Percentiles rank a stretch among this genome's conserved stretches.
Evolutionary conservation across 257 asterid species (phyloP).

Genomic region (Haberlea rhodopensis): DNA sequence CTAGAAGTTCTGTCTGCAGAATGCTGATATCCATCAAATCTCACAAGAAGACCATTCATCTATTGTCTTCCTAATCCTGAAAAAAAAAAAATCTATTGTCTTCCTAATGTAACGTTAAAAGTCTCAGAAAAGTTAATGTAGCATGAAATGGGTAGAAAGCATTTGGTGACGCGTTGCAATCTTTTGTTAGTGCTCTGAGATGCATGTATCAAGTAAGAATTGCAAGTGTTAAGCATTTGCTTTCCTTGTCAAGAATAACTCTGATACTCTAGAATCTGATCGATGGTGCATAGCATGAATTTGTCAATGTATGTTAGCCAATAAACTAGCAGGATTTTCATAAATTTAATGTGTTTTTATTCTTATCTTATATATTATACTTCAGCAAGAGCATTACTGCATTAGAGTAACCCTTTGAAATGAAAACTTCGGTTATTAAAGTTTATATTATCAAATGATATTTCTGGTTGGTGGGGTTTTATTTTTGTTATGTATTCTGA

Average conservation of each 20-base stretch:
- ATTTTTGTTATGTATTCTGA: not conserved
- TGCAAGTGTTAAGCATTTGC: not conserved
- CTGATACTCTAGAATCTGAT: not conserved
- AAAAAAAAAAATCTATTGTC: no score
- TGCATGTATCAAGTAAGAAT: not conserved
- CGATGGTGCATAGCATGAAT: not conserved
- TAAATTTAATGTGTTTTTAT: not conserved
- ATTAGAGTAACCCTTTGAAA: slow-evolving; percentile 15
- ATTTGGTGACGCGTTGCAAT: not conserved
- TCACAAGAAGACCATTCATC: not conserved
- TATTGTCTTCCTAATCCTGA: no score
- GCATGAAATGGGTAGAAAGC: not conserved
- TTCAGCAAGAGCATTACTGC: not conserved
- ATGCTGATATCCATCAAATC: no score
- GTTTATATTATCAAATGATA: not conserved
- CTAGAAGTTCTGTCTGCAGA: no score
- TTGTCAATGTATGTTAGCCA: not conserved
- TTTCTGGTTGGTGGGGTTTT: not conserved
- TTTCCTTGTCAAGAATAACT: not conserved
- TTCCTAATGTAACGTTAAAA: not conserved
- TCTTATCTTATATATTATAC: not conserved
- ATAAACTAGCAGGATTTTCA: slow-evolving; percentile 8
- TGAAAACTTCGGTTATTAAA: not conserved
- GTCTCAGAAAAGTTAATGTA: not conserved
- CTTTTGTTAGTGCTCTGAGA: not conserved